Evolutionary conservation across 2,329 filamentous ascomycete species (phyloP).

Genomic region (Apiospora aurea): DNA sequence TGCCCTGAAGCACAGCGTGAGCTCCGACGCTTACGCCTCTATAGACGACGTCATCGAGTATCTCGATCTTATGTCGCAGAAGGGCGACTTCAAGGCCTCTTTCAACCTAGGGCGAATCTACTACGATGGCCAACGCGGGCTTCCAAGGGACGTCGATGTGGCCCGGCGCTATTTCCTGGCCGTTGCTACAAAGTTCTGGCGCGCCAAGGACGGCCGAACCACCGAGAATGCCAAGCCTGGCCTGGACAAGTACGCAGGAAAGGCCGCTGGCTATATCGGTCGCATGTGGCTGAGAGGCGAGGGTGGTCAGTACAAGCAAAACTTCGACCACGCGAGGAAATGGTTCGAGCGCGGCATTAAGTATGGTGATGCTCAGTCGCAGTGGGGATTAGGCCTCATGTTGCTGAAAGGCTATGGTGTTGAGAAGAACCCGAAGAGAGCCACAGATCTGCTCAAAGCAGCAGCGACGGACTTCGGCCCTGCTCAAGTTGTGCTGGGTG

Average conservation of each 20-base stretch:
- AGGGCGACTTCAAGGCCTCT: conserved; percentile 86
- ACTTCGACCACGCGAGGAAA: conserved; percentile 74
- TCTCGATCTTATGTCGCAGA: conserved; percentile 86
- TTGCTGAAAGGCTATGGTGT: conserved; percentile 78
- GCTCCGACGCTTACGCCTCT: conserved; percentile 83
- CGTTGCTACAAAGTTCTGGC: conserved; percentile 84
- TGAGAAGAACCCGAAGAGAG: conserved; percentile 71
- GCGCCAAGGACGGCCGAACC: conserved; percentile 72
- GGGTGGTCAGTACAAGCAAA: conserved; percentile 72
- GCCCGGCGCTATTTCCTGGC: conserved; percentile 84
- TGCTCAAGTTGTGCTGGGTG: conserved; percentile 83
- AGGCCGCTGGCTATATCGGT: conserved; percentile 86
- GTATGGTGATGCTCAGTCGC: conserved; percentile 81
- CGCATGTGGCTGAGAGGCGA: conserved; percentile 91
- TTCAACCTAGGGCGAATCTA: conserved; percentile 86
- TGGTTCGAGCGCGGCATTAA: conserved; percentile 85
- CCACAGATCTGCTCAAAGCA: conserved; percentile 77
- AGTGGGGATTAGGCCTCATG: conserved; percentile 85
- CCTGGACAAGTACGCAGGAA: conserved; percentile 80
- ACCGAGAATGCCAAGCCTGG: conserved; percentile 72
- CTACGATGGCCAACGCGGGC: conserved; percentile 82
- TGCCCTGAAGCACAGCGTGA: conserved; percentile 74
- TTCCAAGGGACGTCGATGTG: conserved; percentile 75
- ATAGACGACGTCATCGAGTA: conserved; percentile 96
- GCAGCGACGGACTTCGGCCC: conserved; percentile 82